Evolutionary conservation across 2,329 filamentous ascomycete species (phyloP).

Genomic region (Hypomyces perniciosus): DNA sequence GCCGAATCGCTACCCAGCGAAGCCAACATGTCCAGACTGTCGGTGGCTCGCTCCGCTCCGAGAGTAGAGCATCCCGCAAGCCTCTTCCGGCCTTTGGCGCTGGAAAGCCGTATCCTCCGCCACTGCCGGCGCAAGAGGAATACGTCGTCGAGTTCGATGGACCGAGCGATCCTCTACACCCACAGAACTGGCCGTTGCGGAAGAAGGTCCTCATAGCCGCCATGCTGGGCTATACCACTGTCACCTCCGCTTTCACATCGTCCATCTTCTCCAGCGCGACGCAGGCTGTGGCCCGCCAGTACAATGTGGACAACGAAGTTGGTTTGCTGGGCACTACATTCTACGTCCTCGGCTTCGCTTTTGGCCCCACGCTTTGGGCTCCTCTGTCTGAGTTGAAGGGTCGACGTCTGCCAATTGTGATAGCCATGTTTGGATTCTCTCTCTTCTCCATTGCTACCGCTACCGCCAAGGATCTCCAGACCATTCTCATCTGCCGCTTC

Average conservation of each 20-base stretch:
- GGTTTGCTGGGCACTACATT: slow-evolving; percentile 60
- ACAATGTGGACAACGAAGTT: slow-evolving; percentile 55
- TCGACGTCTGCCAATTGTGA: slow-evolving; percentile 54
- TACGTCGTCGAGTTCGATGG: slow-evolving; percentile 85
- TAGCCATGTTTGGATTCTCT: slow-evolving; percentile 63
- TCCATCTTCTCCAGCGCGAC: slow-evolving; percentile 69
- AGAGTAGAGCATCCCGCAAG: slow-evolving; percentile 44
- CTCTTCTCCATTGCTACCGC: slow-evolving; percentile 61
- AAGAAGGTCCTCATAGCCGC: slow-evolving; percentile 69
- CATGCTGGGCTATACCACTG: slow-evolving; percentile 67
- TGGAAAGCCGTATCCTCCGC: slow-evolving; percentile 69
- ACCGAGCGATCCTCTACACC: slow-evolving; percentile 73
- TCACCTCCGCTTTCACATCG: slow-evolving; percentile 66
- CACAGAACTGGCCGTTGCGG: slow-evolving; percentile 76
- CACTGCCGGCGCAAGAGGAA: slow-evolving; percentile 62
- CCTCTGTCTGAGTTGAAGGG: slow-evolving; percentile 68
- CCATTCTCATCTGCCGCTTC: slow-evolving; percentile 66
- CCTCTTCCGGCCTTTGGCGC: slow-evolving; percentile 65
- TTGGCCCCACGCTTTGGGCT: slow-evolving; percentile 66
- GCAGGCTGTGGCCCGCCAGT: slow-evolving; percentile 48
- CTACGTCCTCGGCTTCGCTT: slow-evolving; percentile 66
- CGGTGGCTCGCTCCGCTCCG: slow-evolving; percentile 40
- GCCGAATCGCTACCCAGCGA: slow-evolving; percentile 63
- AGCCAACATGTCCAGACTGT: slow-evolving; percentile 69
- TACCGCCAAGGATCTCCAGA: slow-evolving; percentile 61